Evolutionary conservation across 2,329 filamentous ascomycete species (phyloP), one percentile per base, ranked within the genome.

Genomic region (Hypoxylon sp.): DNA sequence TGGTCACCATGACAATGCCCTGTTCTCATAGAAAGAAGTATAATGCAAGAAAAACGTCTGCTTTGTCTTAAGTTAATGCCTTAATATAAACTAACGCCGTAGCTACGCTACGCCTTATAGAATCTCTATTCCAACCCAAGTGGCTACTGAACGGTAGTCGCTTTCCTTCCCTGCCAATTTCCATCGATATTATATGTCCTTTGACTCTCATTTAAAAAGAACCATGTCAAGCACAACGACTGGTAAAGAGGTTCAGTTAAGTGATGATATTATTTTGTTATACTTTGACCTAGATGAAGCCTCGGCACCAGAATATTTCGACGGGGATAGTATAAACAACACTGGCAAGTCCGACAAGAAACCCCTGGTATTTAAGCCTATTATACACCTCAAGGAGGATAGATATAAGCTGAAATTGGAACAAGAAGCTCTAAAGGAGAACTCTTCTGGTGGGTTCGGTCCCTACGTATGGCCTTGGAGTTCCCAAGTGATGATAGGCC

Each of bases 211-310:
- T 6, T 21, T 43, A 3, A 43, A 11, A 43, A 21, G 14, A 7
- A 17, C 3, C n/a, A 56, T 45, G n/a, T 21, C n/a, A 14, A 19
- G 19, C 38, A 2, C 14, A 56, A 28, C 13, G 3, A 10, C 19
- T 9, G 34, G 43, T 19, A 21, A 13, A 5, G 10, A 25, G 45
- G 14, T 25, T 6, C 3, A 21, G 5, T 14, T 13, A 3, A 21
- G 9, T 13, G 53, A 51, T 30, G 59, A 60, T 13, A 23, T 52
- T 1, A 45, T 69, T 36, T 60, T 51, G 6, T 21, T 49, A n/a
- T 69, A 64, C 30, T 69, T 69, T 17, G 57, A 64, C 28, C 11
- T 69, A 17, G 63, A 69, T 2, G 19, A 17, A 32, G 63, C 67
- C 3, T 56, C 57, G 14, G 46, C 6, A 17, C 11, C 46, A 17